A percentile compares a stretch with the other conserved stretches of the same genome.
These are phyloP conservation scores for Bruguiera parviflora DNA, from an alignment of 345 rosid genomes.

Conservation along the genomic window DNA sequence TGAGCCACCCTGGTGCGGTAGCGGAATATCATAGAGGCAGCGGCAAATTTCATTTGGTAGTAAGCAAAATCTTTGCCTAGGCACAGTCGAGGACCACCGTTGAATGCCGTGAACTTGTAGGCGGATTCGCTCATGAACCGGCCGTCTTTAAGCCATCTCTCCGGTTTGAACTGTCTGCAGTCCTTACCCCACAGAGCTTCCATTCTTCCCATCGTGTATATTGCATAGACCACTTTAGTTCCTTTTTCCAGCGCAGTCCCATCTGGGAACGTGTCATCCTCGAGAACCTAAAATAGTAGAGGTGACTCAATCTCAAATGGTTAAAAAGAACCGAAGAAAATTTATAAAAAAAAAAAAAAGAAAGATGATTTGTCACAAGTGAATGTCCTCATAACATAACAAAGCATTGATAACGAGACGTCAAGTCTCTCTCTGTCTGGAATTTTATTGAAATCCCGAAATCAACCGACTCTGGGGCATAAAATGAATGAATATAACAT, in stretches of 20 bases:
- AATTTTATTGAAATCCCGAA: no score
- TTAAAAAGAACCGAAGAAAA: no score
- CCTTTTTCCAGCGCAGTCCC: constrained; percentile 83
- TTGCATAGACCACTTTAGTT: constrained; percentile 80
- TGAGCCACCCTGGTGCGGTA: constrained; percentile 55
- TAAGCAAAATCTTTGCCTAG: constrained; percentile 92
- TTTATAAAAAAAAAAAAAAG: not conserved
- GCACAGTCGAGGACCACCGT: constrained; percentile 91
- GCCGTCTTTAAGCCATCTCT: constrained; percentile 85
- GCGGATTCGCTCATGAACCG: constrained; percentile 82
- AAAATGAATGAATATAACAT: no score
- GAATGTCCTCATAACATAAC: no score
- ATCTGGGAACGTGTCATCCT: constrained; percentile 81
- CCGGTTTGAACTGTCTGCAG: constrained; percentile 76
- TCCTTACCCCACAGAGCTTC: constrained; percentile 91
- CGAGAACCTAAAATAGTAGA: constrained; percentile 44
- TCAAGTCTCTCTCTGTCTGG: no score
- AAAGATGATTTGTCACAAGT: no score
- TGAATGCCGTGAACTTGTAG: constrained; percentile 88
- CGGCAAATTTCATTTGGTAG: constrained; percentile 79
- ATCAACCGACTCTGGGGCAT: no score
- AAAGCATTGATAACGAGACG: no score
- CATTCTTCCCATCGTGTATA: constrained; percentile 93
- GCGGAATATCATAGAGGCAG: constrained; percentile 67
- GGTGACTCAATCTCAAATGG: not conserved